Evolutionary conservation across 2,329 filamentous ascomycete genomes (phyloP), one percentile per base, ranked within the genome.

Genomic region (Fusarium albidum): DNA sequence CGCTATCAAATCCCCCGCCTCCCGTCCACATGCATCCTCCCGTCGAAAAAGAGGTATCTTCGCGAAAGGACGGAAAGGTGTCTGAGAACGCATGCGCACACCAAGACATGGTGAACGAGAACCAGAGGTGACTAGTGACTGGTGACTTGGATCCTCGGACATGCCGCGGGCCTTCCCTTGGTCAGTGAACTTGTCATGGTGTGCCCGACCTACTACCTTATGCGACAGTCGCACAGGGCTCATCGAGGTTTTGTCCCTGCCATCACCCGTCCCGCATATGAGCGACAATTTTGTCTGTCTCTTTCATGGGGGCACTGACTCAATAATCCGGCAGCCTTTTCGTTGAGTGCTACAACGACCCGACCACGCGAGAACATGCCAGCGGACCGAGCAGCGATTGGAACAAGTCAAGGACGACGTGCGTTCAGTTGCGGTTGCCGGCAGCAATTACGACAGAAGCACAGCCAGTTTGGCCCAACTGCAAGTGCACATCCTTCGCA

Each of bases 211-310:
- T 15, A 31, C 40, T 18, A 27, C 12, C 18, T 34, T 44, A 55
- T 54, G 44, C 48, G 35, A 60, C 47, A 21, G 43, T 63, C 25
- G 35, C 44, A 57, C 54, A n/a, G 46, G 44, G 29, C 50, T 56
- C 51, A 62, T 62, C 59, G 55, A 59, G 29, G 41, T 57, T 47
- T 45, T 33, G 52, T 5, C 50, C 55, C 63, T 62, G 59, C 51
- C 59, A 62, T 62, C 59, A 63, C 44, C 59, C 59, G 59, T 38
- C 34, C 45, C 27, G 47, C 55, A 59, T 53, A 43, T 48, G 42
- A 46, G 34, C 41, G 29, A 45, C 50, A 43, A 10, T 41, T 39
- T 32, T 28, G 4, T 10, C n/a, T n/a, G n/a, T n/a, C n/a, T n/a
- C n/a, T n/a, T n/a, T n/a, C 41, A 27, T 42, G 29, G 35, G n/a